Conservation (phyloP, 2,329 filamentous ascomycete species). For the Scorias spongiosa region DNA sequence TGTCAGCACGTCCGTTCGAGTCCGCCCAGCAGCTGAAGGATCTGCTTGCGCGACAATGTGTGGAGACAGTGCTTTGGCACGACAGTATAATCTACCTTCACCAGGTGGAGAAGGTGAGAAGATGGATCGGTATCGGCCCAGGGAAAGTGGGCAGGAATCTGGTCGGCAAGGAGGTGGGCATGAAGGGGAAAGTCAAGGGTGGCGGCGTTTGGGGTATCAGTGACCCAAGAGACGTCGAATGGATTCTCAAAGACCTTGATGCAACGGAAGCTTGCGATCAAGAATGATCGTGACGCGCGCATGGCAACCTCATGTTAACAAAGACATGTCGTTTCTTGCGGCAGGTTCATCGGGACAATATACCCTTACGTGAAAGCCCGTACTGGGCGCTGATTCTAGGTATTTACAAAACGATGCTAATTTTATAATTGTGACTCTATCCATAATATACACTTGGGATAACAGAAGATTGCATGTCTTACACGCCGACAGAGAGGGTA, state of each 20-base stretch:
- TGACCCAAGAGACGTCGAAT: conserved; percentile 47
- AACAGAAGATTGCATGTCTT: too few relatives aligned
- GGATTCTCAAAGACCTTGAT: conserved; percentile 30
- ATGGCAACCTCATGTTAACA: neutral
- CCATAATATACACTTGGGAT: too few relatives aligned
- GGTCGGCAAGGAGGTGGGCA: conserved; percentile 88
- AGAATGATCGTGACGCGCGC: conserved; percentile 16
- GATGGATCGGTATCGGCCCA: conserved; percentile 86
- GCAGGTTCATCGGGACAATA: neutral
- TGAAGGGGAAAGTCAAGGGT: conserved; percentile 68
- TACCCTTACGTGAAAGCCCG: too few relatives aligned
- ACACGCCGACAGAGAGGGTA: too few relatives aligned
- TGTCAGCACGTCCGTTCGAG: conserved; percentile 62
- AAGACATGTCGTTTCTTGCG: too few relatives aligned
- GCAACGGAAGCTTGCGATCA: conserved; percentile 25
- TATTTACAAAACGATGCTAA: conserved; percentile 1
- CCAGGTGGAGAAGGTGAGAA: conserved; percentile 61
- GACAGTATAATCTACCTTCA: conserved; percentile 83
- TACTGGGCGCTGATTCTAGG: too few relatives aligned
- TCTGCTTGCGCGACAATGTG: conserved; percentile 61
- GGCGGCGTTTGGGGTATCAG: conserved; percentile 89
- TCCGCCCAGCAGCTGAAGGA: conserved; percentile 63
- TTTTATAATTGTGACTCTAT: too few relatives aligned
- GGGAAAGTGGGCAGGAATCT: conserved; percentile 88
- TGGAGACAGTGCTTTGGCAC: conserved; percentile 94